Base-by-base conservation (phyloP, 768 basidiomycete species). In the Cystofilobasidium ferigula region DNA sequence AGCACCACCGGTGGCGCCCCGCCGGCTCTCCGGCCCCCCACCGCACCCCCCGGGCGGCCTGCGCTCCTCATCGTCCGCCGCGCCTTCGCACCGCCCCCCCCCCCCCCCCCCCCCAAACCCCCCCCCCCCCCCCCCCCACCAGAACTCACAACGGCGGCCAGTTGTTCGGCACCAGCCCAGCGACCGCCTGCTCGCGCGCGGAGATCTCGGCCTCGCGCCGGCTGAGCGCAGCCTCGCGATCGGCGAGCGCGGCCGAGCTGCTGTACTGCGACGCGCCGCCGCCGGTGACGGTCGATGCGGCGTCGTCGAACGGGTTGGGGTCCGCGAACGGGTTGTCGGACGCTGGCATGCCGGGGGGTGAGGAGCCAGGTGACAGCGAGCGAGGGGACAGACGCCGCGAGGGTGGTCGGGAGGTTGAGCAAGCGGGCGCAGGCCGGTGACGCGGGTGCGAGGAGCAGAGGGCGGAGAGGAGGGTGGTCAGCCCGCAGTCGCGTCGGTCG, bases 311-410 rank as follows among this genome's bases (percentile, higher is more conserved):
- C 12, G 61, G 67, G 32, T 62, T 68, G 3, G 61, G 67, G 45
- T 68, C 67, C 9, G 67, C 67, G 57, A 68, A 68, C 24, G 67
- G 67, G 34, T 68, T 68, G 28, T 61, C 60, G 47, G 58, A 58
- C 22, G 57, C 57, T 58, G 57, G 16, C 45, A n/a, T n/a, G n/a
- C n/a, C n/a, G n/a, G n/a, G n/a, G n/a, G n/a, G n/a, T n/a, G n/a
- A n/a, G n/a, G n/a, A n/a, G n/a, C n/a, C n/a, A n/a, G n/a, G n/a
- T n/a, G n/a, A n/a, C n/a, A n/a, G n/a, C n/a, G n/a, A n/a, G n/a
- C n/a, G n/a, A n/a, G n/a, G n/a, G n/a, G n/a, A n/a, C n/a, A n/a
- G n/a, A n/a, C n/a, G n/a, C n/a, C n/a, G n/a, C n/a, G n/a, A n/a
- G n/a, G n/a, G n/a, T n/a, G n/a, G n/a, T n/a, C n/a, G n/a, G n/a